Conservation (phyloP, 129 eudicot genomes). For the Dittrichia graveolens region DNA sequence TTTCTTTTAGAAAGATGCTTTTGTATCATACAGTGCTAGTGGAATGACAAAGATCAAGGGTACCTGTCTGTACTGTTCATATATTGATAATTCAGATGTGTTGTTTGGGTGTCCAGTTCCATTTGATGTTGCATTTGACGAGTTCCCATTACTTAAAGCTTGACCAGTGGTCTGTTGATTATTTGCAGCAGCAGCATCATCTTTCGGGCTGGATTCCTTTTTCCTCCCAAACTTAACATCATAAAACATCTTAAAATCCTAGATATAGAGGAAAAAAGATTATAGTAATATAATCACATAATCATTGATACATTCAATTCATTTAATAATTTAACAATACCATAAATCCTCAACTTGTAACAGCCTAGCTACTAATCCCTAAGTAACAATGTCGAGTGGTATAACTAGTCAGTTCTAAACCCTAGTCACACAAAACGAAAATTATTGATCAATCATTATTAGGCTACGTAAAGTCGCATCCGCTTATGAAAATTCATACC, state of each 20-base stretch:
- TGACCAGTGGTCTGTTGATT: constrained; percentile 42
- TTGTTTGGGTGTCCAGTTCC: constrained; percentile 46
- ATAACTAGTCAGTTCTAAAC: constrained; percentile 13
- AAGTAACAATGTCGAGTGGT: background rate
- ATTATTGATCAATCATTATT: background rate
- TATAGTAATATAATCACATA: constrained; percentile 29
- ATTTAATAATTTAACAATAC: background rate
- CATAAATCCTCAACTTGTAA: background rate
- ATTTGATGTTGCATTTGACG: constrained; percentile 43
- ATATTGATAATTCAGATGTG: constrained; percentile 74
- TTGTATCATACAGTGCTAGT: background rate
- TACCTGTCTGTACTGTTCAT: constrained; percentile 86
- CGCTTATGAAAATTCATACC: background rate
- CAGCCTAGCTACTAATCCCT: background rate
- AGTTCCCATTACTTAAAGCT: constrained; percentile 43
- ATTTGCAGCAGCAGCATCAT: constrained; percentile 37
- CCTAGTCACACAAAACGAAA: constrained; percentile 19
- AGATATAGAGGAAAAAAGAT: constrained; percentile 46
- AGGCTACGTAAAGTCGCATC: background rate
- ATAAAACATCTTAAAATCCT: constrained; percentile 99
- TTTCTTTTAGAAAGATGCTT: background rate
- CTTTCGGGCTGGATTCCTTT: constrained; percentile 46
- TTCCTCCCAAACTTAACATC: constrained; percentile 99
- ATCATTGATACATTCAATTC: constrained; percentile 15
- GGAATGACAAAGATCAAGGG: background rate